Percentiles rank a stretch among this genome's conserved stretches.
These are phyloP conservation scores for Byssochlamys sp. DNA, from an alignment of 2,329 filamentous ascomycete genomes.

Conservation along the genomic window DNA sequence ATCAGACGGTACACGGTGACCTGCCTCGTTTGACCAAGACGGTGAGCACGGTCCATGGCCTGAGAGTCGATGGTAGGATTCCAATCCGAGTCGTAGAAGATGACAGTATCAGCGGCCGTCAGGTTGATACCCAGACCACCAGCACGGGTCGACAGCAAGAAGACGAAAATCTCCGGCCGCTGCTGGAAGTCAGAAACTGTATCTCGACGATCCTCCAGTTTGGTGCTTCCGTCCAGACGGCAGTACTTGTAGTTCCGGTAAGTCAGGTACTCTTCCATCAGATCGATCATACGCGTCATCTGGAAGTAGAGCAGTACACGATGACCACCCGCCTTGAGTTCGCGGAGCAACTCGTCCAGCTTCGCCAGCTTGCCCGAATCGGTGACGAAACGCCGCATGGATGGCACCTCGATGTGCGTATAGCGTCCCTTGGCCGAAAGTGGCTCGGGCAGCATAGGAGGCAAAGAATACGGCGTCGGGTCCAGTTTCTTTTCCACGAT, in stretches of 20 bases:
- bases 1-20: constrained; percentile 97
- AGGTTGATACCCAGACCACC: constrained; percentile 97
- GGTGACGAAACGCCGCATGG: constrained; percentile 94
- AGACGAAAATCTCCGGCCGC: constrained; percentile 88
- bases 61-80: constrained; percentile 98
- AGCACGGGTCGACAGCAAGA: constrained; percentile 87
- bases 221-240: constrained; percentile 89
- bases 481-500: constrained; percentile 66
- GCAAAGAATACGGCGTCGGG: constrained; percentile 41
- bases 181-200: constrained; percentile 96
- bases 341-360: constrained; percentile 73
- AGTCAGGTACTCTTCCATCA: constrained; percentile 97
- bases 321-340: constrained; percentile 84
- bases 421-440: constrained; percentile 74
- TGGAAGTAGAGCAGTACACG: constrained; percentile 98
- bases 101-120: constrained; percentile 91
- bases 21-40: constrained; percentile 88
- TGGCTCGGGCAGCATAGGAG: constrained; percentile 68
- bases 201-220: constrained; percentile 90
- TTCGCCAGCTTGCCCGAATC: constrained; percentile 93
- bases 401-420: constrained; percentile 84
- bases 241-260: constrained; percentile 99
- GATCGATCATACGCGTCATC: constrained; percentile 99
- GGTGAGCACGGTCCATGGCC: constrained; percentile 97
- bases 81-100: constrained; percentile 99